Conservation (phyloP, 768 basidiomycete genomes). For the Cyclocybe aegerita region DNA sequence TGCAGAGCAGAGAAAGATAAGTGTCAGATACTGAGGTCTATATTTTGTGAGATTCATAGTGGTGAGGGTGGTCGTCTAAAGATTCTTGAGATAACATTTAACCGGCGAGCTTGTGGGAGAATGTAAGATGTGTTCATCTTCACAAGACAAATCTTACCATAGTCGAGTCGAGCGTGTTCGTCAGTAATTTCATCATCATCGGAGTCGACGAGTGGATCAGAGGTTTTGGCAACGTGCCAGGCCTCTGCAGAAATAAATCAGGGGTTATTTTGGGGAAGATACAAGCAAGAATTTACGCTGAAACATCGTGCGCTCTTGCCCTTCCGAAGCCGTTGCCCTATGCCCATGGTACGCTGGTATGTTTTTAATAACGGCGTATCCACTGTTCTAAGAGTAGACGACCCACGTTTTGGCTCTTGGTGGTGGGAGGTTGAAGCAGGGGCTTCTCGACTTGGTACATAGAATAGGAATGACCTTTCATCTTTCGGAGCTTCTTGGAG, state of each 20-base stretch:
- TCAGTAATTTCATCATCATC: conserved; percentile 65
- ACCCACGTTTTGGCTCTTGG: conserved; percentile 20
- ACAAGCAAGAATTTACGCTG: conserved; percentile 35
- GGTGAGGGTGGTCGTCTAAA: conserved; percentile 51
- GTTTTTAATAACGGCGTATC: neutral
- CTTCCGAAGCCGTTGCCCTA: conserved; percentile 9
- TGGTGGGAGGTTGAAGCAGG: conserved; percentile 20
- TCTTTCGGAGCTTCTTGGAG: conserved; percentile 41
- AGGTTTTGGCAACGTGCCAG: conserved; percentile 62
- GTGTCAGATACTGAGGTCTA: neutral
- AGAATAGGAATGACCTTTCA: conserved; percentile 47
- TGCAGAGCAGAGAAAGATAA: neutral
- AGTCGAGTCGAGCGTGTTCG: conserved; percentile 62
- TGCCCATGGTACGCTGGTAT: neutral
- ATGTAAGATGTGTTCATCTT: neutral
- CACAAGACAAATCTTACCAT: conserved; percentile 43
- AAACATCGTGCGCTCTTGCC: conserved; percentile 41
- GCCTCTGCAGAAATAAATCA: conserved; percentile 50
- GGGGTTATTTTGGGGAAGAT: conserved; percentile 7
- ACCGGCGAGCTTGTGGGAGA: conserved; percentile 42
- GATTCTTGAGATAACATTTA: conserved; percentile 52
- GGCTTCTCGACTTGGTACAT: conserved; percentile 40
- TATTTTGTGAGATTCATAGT: conserved; percentile 9
- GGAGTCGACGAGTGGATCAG: conserved; percentile 69
- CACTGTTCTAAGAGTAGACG: neutral